Evolutionary conservation across 2,329 filamentous ascomycete genomes (phyloP), one percentile per base, ranked within the genome.

Genomic region (Albophoma yamanashiensis): DNA sequence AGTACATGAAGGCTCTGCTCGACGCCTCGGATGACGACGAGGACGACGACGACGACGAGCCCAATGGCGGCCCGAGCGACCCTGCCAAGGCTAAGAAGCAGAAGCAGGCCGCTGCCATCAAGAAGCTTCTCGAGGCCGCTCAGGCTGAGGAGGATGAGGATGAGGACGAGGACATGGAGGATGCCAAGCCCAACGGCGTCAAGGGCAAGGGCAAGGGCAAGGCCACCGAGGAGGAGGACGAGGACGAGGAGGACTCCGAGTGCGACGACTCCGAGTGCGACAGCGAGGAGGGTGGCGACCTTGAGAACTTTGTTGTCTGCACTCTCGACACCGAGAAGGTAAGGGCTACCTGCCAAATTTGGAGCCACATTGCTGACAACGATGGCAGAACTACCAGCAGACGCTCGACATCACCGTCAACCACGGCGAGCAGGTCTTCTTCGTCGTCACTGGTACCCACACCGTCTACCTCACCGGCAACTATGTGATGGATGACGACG

Each of bases 261-360:
- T 83, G 85, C 39, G 83, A 88, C 59, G 81, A 84, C 34, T 83
- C 85, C n/a, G 82, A 87, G 40, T 83, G 85, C 39, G 83, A 88
- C 59, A 82, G 84, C 61, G 83, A 82, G 8, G 83, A 85, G 50
- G 83, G 82, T 34, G 75, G 83, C 58, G 85, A 91, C 70, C 79
- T 93, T 58, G 91, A 97, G 75, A 90, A 97, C 79, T 91, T 90
- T 69, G 92, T 97, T 67, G 79, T 99, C 68, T 99, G 94, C 85
- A 99, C 94, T 63, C 85, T 99, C 59, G 92, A 97, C 78, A 90
- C 92, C 39, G 86, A 91, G 75, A 90, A 88, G 80, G 94, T 97
- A 87, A 74, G 83, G 22, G 40, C 56, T 56, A 25, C 36, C 50
- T 47, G 25, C 47, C 39, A 4, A 9, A 11, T 31, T 39, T 56